Percentiles rank a stretch among this genome's conserved stretches.
Conservation (phyloP, 805 yeast genomes). For the Saturnispora gosingensis region DNA sequence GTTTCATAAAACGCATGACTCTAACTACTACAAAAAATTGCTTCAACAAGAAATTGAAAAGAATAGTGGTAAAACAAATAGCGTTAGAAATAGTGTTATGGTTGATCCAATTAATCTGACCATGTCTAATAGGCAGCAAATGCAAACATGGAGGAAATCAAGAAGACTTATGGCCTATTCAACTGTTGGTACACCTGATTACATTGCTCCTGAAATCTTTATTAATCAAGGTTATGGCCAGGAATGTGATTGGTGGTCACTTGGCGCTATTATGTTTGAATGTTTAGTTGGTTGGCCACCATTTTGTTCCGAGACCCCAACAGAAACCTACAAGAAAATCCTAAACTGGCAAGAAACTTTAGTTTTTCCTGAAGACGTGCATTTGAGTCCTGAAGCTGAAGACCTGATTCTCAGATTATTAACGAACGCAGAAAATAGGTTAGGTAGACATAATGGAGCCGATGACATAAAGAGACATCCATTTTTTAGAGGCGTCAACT, state of each 20-base stretch:
- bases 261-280: constrained; percentile 95
- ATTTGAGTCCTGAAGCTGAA: constrained; percentile 79
- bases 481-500: constrained; percentile 90
- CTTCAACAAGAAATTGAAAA: constrained; percentile 48
- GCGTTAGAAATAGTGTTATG: constrained; percentile 66
- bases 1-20: constrained; percentile 87
- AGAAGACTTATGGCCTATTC: constrained; percentile 91
- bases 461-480: constrained; percentile 86
- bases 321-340: constrained; percentile 86
- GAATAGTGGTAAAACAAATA: background rate
- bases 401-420: constrained; percentile 72
- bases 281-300: constrained; percentile 97
- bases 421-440: constrained; percentile 68
- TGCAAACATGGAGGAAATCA: constrained; percentile 93
- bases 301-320: constrained; percentile 89
- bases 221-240: constrained; percentile 91
- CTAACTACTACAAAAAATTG: constrained; percentile 73
- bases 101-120: constrained; percentile 94
- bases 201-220: constrained; percentile 92
- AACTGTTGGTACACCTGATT: constrained; percentile 94
- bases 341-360: constrained; percentile 85
- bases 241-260: constrained; percentile 97
- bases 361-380: constrained; percentile 86
- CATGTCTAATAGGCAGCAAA: constrained; percentile 88
- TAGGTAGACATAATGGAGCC: constrained; percentile 88